phyloP scores from a whole-genome alignment of 179 eudicot species.

The Vitellaria paradoxa region DNA sequence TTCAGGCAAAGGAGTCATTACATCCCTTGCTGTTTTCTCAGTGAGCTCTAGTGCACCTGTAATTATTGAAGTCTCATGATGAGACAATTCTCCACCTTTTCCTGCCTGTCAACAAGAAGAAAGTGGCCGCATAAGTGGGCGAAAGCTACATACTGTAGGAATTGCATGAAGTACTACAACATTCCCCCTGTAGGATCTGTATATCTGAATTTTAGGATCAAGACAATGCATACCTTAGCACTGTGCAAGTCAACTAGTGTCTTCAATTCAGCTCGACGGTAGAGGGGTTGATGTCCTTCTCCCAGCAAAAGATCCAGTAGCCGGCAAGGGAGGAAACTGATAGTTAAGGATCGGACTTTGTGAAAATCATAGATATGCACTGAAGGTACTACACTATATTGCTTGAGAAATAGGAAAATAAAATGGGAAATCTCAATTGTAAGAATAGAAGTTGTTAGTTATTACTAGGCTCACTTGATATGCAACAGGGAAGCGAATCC shows the following conservation, averaged over 20 bases:
- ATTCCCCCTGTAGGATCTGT: not conserved
- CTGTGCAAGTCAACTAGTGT: slow-evolving; percentile 63
- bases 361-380: not conserved
- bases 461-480: slow-evolving; percentile 72
- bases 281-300: slow-evolving; percentile 55
- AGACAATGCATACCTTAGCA: slow-evolving; percentile 37
- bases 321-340: slow-evolving; percentile 23
- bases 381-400: no score
- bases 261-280: slow-evolving; percentile 65
- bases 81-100: slow-evolving; percentile 68
- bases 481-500: slow-evolving; percentile 66
- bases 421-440: not conserved
- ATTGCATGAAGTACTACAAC: not conserved
- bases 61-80: slow-evolving; percentile 63
- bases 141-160: not conserved
- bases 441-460: not conserved
- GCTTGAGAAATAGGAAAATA: not conserved
- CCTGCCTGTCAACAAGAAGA: slow-evolving; percentile 45
- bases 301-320: slow-evolving; percentile 54
- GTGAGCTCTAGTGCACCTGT: slow-evolving; percentile 67
- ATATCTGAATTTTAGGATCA: not conserved
- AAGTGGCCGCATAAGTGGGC: no score
- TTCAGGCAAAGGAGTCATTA: slow-evolving; percentile 66
- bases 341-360: not conserved
- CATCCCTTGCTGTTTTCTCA: slow-evolving; percentile 59